These are phyloP conservation scores for Colletotrichum lupini DNA, from an alignment of 2,329 filamentous ascomycete genomes.

Conservation along the genomic window DNA sequence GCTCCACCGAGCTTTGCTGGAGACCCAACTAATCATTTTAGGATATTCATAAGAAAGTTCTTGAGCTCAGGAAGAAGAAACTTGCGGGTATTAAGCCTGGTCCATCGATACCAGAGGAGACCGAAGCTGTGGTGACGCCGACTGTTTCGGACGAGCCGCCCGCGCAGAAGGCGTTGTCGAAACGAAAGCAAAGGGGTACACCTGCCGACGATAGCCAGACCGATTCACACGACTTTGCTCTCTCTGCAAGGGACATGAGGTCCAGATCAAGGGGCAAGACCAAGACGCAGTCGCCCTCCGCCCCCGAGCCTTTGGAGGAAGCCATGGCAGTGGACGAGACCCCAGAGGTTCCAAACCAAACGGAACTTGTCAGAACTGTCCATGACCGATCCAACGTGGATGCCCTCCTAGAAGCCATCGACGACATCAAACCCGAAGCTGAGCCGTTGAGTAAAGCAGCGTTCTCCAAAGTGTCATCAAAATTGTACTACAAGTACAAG, in stretches of 20 bases:
- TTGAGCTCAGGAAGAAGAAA: constrained; percentile 18
- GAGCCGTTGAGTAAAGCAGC: constrained; percentile 16
- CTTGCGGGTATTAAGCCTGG: background rate
- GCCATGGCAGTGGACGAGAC: constrained; percentile 32
- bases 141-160: constrained; percentile 21
- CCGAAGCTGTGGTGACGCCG: background rate
- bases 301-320: background rate
- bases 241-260: background rate
- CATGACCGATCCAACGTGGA: constrained; percentile 18
- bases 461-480: constrained; percentile 43
- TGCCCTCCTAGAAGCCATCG: constrained; percentile 36
- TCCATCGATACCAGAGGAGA: background rate
- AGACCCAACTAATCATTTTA: background rate
- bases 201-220: background rate
- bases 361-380: background rate
- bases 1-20: background rate
- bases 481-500: constrained; percentile 49
- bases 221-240: constrained; percentile 16
- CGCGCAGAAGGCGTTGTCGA: constrained; percentile 27
- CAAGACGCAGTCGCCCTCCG: constrained; percentile 12
- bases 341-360: background rate
- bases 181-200: constrained; percentile 2
- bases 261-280: constrained; percentile 33
- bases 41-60: constrained; percentile 27
- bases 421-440: constrained; percentile 44